A percentile compares a stretch with the other conserved stretches of the same genome.
These are phyloP conservation scores for Fagopyrum esculentum DNA, from an alignment of 148 eudicot genomes.

Conservation along the genomic window DNA sequence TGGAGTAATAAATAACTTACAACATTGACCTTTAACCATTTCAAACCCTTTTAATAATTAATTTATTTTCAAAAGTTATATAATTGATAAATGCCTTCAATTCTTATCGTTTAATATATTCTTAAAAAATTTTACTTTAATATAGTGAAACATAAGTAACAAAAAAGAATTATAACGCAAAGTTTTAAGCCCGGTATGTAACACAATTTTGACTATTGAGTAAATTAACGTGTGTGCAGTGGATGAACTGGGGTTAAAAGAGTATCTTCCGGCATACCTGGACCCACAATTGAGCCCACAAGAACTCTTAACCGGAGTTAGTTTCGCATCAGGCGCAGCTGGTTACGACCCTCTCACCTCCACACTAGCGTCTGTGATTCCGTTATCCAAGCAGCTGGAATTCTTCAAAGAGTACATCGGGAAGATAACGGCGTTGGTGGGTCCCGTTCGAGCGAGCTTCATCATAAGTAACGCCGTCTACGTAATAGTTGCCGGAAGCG, in stretches of 20 bases:
- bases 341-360: conserved; percentile 47
- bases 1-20: background rate
- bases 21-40: background rate
- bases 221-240: conserved; percentile 15
- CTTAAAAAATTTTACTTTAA: no score
- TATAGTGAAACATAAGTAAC: no score
- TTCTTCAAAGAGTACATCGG: conserved; percentile 29
- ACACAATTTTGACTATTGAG: no score
- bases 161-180: no score
- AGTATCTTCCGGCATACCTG: conserved; percentile 27
- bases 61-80: background rate
- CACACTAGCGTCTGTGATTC: conserved; percentile 37
- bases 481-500: conserved; percentile 20
- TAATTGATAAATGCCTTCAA: no score
- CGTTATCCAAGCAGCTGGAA: conserved; percentile 33
- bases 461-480: conserved; percentile 20
- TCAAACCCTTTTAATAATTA: background rate
- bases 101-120: no score
- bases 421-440: conserved; percentile 20
- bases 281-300: conserved; percentile 26
- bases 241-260: conserved; percentile 33
- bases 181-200: no score
- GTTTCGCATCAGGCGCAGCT: conserved; percentile 53
- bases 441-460: conserved; percentile 21
- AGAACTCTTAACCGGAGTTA: conserved; percentile 45